Percentiles rank a stretch among this genome's conserved stretches.
These are phyloP conservation scores for Penicillium sp. DNA, from an alignment of 2,329 filamentous ascomycete genomes.

Conservation along the genomic window DNA sequence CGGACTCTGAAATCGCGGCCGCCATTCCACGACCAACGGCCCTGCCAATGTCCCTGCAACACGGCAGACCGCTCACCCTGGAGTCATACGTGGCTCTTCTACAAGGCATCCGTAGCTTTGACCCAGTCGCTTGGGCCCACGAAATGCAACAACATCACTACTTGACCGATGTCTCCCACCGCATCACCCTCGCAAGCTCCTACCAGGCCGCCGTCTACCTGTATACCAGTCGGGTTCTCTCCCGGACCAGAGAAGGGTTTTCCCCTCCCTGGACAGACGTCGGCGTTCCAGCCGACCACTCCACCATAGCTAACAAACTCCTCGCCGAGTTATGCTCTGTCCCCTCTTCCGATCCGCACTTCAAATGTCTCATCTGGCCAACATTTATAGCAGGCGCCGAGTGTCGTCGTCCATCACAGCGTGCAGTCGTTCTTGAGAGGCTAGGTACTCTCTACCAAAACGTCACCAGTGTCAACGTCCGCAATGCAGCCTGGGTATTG, in stretches of 20 bases:
- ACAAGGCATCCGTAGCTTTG: conserved; percentile 44
- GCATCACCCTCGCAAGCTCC: conserved; percentile 51
- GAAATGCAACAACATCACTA: conserved; percentile 47
- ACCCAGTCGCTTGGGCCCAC: conserved; percentile 42
- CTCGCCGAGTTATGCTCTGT: conserved; percentile 43
- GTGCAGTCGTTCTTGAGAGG: conserved; percentile 37
- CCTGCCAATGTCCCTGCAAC: conserved; percentile 33
- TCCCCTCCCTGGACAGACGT: conserved; percentile 27
- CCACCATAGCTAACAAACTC: conserved; percentile 34
- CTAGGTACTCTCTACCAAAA: conserved; percentile 40
- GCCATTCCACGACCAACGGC: conserved; percentile 31
- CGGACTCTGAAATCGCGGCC: conserved; percentile 29
- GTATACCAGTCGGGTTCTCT: conserved; percentile 45
- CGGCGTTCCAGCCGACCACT: conserved; percentile 36
- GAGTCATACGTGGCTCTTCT: conserved; percentile 38
- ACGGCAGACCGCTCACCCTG: conserved; percentile 31
- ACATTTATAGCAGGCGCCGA: conserved; percentile 50
- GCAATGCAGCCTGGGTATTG: conserved; percentile 46
- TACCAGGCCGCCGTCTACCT: conserved; percentile 47
- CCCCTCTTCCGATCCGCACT: conserved; percentile 40
- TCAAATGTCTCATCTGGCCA: conserved; percentile 51
- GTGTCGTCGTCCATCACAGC: conserved; percentile 37
- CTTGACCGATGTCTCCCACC: conserved; percentile 52
- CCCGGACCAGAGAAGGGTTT: conserved; percentile 32
- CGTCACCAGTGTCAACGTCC: conserved; percentile 44